phyloP scores from a whole-genome alignment of 2,329 filamentous ascomycete genomes.

The Alternaria atra region DNA sequence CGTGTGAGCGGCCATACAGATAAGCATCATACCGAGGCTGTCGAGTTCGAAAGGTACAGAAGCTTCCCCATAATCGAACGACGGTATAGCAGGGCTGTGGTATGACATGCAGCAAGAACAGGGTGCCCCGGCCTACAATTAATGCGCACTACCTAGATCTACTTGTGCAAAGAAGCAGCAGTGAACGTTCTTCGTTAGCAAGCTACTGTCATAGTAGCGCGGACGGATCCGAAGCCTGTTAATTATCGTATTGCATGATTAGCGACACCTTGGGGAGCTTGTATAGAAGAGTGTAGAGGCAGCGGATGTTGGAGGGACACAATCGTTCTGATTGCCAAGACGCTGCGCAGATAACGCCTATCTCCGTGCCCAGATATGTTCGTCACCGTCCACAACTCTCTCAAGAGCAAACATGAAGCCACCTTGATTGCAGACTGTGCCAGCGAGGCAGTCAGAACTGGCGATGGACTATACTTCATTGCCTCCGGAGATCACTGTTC shows the following conservation, averaged over 20 bases:
- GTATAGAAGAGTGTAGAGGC: neutral
- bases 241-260: neutral
- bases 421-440: constrained; percentile 8
- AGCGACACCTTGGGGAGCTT: neutral
- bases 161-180: neutral
- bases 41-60: neutral
- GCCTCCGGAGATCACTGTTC: constrained; percentile 53
- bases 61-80: neutral
- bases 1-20: neutral
- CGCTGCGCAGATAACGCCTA: constrained; percentile 14
- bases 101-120: neutral
- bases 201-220: neutral
- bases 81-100: neutral
- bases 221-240: neutral
- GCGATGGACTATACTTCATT: constrained; percentile 31
- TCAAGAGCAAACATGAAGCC: constrained; percentile 24
- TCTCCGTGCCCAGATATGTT: constrained; percentile 13
- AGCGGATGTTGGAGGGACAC: neutral
- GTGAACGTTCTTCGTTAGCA: neutral
- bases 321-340: constrained; percentile 8
- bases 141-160: neutral
- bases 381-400: neutral
- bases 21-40: neutral
- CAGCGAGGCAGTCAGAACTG: constrained; percentile 1
- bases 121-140: neutral